Base-by-base conservation (phyloP, 139 green algal species). In the Astrephomene gubernaculifera region DNA sequence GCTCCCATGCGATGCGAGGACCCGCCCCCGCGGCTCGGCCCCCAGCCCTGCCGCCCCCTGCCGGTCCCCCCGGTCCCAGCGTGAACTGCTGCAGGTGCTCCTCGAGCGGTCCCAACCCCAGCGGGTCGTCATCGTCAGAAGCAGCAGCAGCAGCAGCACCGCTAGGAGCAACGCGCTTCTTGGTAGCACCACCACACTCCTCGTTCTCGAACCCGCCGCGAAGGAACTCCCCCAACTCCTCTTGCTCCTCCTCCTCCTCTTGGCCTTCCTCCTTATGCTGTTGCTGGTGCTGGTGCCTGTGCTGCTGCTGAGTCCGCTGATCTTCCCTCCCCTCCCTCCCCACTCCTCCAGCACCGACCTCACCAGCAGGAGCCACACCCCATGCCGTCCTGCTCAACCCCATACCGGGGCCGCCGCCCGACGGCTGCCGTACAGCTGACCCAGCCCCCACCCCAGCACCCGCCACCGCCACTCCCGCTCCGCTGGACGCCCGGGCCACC, bases 1-100 rank as follows among this genome's bases (percentile, higher is more conserved):
- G 12, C 12, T 17, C 49, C 12, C 17, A 57, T 17, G 49, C 49
- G 12, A 57, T 12, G 17, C 12, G 12, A 12, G 49, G 49, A 25
- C 49, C 49, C 12, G 12, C 49, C 17, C 12, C 12, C 12, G 17
- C 49, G 49, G 49, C 12, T 75, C 38, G 38, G 29, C 39, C 29
- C 61, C 65, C 33, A n/a, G 9, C 8, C 31, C 29, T 39, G 63
- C 35, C 12, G 49, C 49, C 12, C 43, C 29, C 41, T 9, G 44
- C 44, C 1, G 70, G 14, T 21, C 43, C 12, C 43, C 63, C 41
- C 27, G 63, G 44, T 4, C 78, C 78, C 78, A 84, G 31, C 27
- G 43, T 75, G 43, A 67, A 84, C 78, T 65, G 22, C 78, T 74
- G 41, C 63, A 84, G n/a, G 21, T 75, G 63, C 31, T 84, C 78